These are phyloP conservation scores for Groenewaldozyma salmanticensis DNA, from an alignment of 805 yeast species.

Conservation along the genomic window DNA sequence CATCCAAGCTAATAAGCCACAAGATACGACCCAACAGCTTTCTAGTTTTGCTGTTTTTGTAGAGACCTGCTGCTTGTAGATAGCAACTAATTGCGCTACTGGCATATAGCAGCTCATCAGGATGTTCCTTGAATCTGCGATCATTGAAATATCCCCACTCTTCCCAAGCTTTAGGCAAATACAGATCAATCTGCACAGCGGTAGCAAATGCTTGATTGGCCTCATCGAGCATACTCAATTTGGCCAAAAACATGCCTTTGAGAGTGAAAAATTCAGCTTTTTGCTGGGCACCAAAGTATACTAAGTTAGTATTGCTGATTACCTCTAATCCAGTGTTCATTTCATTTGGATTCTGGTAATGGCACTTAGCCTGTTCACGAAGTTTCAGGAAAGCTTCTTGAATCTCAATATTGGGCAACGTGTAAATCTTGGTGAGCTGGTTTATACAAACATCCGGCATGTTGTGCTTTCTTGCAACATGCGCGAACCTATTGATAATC, in stretches of 20 bases:
- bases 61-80: constrained; percentile 93
- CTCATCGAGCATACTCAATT: constrained; percentile 80
- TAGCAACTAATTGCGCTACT: constrained; percentile 93
- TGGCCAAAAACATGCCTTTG: constrained; percentile 96
- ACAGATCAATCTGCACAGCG: constrained; percentile 91
- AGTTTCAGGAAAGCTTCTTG: constrained; percentile 95
- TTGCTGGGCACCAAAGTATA: constrained; percentile 93
- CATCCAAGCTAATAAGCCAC: constrained; percentile 91
- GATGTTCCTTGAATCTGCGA: constrained; percentile 72
- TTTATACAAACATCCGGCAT: constrained; percentile 95
- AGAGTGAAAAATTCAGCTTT: constrained; percentile 96
- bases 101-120: constrained; percentile 72
- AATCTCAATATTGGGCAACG: constrained; percentile 93
- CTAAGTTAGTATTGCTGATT: constrained; percentile 90
- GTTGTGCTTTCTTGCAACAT: constrained; percentile 92
- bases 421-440: constrained; percentile 87
- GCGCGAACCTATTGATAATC: constrained; percentile 97
- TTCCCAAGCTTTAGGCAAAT: constrained; percentile 97
- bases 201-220: constrained; percentile 98
- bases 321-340: constrained; percentile 93
- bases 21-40: constrained; percentile 78
- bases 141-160: constrained; percentile 99
- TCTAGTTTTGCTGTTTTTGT: constrained; percentile 86
- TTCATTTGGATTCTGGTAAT: constrained; percentile 85
- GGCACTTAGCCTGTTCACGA: constrained; percentile 96